Evolutionary conservation across 768 basidiomycete species (phyloP), one percentile per base, ranked within the genome.

Genomic region (Collybiopsis confluens): DNA sequence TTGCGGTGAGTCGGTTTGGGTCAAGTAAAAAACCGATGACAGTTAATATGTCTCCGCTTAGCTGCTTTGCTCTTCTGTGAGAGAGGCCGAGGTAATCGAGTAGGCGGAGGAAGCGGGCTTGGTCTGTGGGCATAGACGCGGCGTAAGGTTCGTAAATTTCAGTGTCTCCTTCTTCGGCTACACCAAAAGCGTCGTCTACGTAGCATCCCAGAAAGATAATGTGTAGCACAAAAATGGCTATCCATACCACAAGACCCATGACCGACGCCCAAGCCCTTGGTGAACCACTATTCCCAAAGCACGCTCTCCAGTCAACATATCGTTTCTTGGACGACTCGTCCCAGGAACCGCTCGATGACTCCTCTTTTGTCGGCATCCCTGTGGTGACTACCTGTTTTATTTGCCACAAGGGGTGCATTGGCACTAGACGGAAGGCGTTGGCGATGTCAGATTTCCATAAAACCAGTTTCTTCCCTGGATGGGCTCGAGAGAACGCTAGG

Each of bases 11-110:
- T 0, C 40, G 46, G 28, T 67, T 62, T 0, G 69, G 42, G 54
- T 78, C 68, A 24, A 77, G 70, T 0, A 63, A 24, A 52, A 73
- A 72, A 20, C 77, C 72, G 54, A 77, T 70, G 56, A 77, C 68
- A 1, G 59, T 58, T 13, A 78, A 65, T 0, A 30, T 3, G 0
- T 35, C 7, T 0, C 72, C 73, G n/a, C 18, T 69, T 0, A 73
- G 8, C 55, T 79, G 78, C 54, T 78, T 79, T 2, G 46, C 28
- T 11, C 61, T 52, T 13, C 72, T 65, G 57, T 77, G 73, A 0
- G 72, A 73, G 10, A 76, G 61, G 0, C 70, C 65, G 15, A 77
- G 58, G 1, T 63, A 41, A 57, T 78, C 76, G 67, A 70, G 77
- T 1, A 78, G 65, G 2, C 33, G 36, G 0, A 79, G 68, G 1